Evolutionary conservation across 1,284 basidiomycete species (phyloP), one percentile per base, ranked within the genome.

Genomic region (Neotropicomus parvogracilis): DNA sequence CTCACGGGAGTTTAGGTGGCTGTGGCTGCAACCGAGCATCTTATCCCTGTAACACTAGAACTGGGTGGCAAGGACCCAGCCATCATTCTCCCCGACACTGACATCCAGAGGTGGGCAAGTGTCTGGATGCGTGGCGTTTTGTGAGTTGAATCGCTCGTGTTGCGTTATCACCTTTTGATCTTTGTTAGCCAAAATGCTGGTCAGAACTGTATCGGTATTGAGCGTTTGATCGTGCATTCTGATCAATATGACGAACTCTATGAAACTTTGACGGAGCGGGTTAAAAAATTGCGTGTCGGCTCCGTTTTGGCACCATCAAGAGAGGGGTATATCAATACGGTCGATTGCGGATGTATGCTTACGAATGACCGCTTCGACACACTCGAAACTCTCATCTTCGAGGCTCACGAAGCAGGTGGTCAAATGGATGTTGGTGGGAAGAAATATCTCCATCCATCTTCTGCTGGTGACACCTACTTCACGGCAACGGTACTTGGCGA

Each of bases 191-290:
- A 94, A 75, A 92, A 91, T 53, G 79, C 80, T 35, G 95, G 95
- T 14, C 95, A 98, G 70, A 98, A 98, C 66, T 99, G 95, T 65
- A 95, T 97, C 57, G 94, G 95, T 24, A 90, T 95, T 50, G 95
- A 99, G 67, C 81, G 94, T 1, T 81, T 97, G 55, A 80, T 98
- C 38, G 91, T 98, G 28, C 91, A 92, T 58, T 65, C 72, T 0
- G 75, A 76, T 0, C 84, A 91, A 56, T 86, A 93, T 56, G 79
- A 88, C 27, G 76, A 82, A 6, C 79, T 99, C 43, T 77, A 87
- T 55, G 70, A 73, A 6, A 76, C 81, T 31, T 73, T 97, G 59
- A 60, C 71, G 11, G 78, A 83, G 13, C 80, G 85, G 13, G 78
- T 85, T 26, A 65, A 71, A 31, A 81, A 81, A 52, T 72, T 95